Evolutionary conservation across 2,329 filamentous ascomycete species (phyloP).

Genomic region (Dactylellina drechsleri): DNA sequence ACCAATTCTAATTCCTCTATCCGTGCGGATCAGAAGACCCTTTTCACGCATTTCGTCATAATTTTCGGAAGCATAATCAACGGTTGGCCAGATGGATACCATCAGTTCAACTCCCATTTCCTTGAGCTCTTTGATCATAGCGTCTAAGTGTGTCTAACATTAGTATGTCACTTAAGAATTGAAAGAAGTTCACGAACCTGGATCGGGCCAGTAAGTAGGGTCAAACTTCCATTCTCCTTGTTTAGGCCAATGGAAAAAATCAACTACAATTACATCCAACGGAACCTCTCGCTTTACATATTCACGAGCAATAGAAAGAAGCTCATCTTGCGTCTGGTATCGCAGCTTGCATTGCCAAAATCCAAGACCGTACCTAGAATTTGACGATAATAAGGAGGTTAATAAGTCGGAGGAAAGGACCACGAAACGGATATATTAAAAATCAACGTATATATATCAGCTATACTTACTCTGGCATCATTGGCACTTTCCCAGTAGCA

Average conservation of each 20-base stretch:
- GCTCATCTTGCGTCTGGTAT: conserved; percentile 5
- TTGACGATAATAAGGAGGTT: not conserved
- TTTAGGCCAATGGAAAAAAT: conserved; percentile 11
- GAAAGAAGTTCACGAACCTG: not conserved
- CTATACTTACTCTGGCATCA: not conserved
- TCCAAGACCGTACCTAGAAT: not conserved
- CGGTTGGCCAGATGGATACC: conserved; percentile 5
- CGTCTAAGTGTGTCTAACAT: not conserved
- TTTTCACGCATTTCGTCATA: conserved; percentile 2
- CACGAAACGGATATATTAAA: too few relatives aligned
- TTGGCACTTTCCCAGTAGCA: not conserved
- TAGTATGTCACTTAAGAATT: too few relatives aligned
- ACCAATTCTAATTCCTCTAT: conserved; percentile 6
- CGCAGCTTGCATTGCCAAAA: conserved; percentile 6
- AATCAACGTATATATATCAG: too few relatives aligned
- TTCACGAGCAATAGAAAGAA: not conserved
- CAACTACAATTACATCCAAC: not conserved
- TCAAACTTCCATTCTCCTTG: conserved; percentile 9
- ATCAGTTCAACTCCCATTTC: conserved; percentile 1
- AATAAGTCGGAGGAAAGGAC: not conserved
- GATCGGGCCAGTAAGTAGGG: not conserved
- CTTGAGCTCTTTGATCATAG: not conserved
- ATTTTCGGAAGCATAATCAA: conserved; percentile 1
- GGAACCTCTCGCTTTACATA: not conserved
- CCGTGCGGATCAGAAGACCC: not conserved